A percentile compares a stretch with the other conserved stretches of the same genome.
Evolutionary conservation across 148 eudicot species (phyloP).

Genomic region (Heliosperma pusillum): DNA sequence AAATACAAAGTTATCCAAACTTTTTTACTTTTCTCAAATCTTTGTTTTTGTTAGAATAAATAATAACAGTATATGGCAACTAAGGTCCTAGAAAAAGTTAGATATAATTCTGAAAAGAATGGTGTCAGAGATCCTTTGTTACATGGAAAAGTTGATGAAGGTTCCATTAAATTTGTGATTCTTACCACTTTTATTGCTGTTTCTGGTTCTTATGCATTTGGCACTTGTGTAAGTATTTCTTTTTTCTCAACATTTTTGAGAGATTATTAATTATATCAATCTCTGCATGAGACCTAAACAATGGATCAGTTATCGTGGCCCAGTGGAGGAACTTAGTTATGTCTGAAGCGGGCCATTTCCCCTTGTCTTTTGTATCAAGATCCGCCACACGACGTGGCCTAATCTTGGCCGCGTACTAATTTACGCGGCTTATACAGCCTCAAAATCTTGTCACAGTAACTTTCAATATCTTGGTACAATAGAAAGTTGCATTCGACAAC

Average conservation of each 20-base stretch:
- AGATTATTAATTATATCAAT: too few relatives aligned
- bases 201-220: conserved; percentile 26
- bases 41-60: not conserved
- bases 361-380: too few relatives aligned
- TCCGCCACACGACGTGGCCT: too few relatives aligned
- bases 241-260: not conserved
- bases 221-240: conserved; percentile 24
- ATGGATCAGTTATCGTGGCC: not conserved
- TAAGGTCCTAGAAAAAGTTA: not conserved
- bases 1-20: too few relatives aligned
- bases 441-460: not conserved
- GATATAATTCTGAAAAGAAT: not conserved
- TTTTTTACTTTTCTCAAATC: too few relatives aligned
- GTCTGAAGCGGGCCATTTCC: too few relatives aligned
- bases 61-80: not conserved
- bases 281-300: too few relatives aligned
- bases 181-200: conserved; percentile 24
- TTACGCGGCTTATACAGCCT: not conserved
- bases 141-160: conserved; percentile 16
- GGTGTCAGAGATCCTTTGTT: conserved; percentile 7
- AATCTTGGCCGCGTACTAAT: too few relatives aligned
- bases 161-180: conserved; percentile 15
- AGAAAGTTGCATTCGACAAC: too few relatives aligned
- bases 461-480: too few relatives aligned
- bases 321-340: too few relatives aligned